Evolutionary conservation across 2,329 filamentous ascomycete genomes (phyloP), one percentile per base, ranked within the genome.

Genomic region (Sarocladium kiliense): DNA sequence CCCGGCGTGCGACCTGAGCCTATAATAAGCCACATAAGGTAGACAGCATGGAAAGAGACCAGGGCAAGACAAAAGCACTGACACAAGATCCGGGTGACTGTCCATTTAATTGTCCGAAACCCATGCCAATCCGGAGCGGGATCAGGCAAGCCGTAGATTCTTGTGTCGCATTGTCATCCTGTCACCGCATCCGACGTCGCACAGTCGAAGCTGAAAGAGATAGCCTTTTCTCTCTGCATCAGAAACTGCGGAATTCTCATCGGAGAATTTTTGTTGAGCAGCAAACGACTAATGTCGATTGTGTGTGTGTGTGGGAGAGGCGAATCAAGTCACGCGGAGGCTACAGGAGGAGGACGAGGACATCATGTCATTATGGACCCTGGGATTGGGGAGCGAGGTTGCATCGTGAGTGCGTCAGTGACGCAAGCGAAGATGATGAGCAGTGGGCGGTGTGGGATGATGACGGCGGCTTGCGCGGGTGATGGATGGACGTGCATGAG

Each of bases 321-420:
- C 12, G 41, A 25, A 6, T 10, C 12, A 39, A 39, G 21, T 44
- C 41, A 44, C 41, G 41, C 18, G 41, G 41, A 18, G 18, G 18
- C 7, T n/a, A n/a, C n/a, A n/a, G n/a, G n/a, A n/a, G n/a, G n/a
- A n/a, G n/a, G n/a, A n/a, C n/a, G 6, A 19, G 18, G 37, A 9
- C 7, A 30, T 11, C 44, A 49, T 49, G 44, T 32, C 26, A 49
- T 49, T 49, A 49, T 49, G 44, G 44, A 49, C 44, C 44, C 44
- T 32, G 9, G 23, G 18, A 21, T 16, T 16, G 21, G 18, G n/a
- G 44, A 45, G 42, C 44, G 26, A 36, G 47, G 47, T 51, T 51
- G 27, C 47, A 51, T 51, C 11, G 21, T 19, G 21, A 30, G 21
- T 27, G 23, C 12, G 14, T 32, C 30, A 21, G 47, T 36, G 47